These are phyloP conservation scores for Puccinia coronata DNA, from an alignment of 1,284 basidiomycete genomes.

Conservation along the genomic window DNA sequence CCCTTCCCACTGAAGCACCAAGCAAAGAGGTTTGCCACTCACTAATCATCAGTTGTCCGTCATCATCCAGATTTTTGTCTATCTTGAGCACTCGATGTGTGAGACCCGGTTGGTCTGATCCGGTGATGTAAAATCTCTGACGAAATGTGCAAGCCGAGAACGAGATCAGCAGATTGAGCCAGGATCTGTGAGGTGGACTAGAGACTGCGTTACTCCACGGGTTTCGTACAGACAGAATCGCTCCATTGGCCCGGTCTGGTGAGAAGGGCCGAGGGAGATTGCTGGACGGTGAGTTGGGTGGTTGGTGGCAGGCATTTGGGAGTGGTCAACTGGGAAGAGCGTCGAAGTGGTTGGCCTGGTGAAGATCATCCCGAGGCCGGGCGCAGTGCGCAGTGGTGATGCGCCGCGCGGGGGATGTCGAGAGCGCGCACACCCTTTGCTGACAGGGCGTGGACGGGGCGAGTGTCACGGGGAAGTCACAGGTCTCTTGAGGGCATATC, in stretches of 20 bases:
- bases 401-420: no score
- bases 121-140: conserved; percentile 80
- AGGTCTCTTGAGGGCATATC: background rate
- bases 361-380: no score
- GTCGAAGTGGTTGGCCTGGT: no score
- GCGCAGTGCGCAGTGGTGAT: no score
- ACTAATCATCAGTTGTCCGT: conserved; percentile 50
- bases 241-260: conserved; percentile 35
- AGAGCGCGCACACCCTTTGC: no score
- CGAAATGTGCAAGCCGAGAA: background rate
- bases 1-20: conserved; percentile 60
- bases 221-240: conserved; percentile 46
- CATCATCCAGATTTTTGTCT: conserved; percentile 67
- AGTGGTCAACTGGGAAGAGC: no score
- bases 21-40: conserved; percentile 13
- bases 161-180: background rate
- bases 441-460: background rate
- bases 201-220: conserved; percentile 18
- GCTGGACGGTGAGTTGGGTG: background rate
- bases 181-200: background rate
- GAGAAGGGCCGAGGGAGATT: conserved; percentile 6
- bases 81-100: conserved; percentile 87
- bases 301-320: background rate
- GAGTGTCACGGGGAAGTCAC: conserved; percentile 9
- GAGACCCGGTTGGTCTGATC: conserved; percentile 78